These are phyloP conservation scores for Malus hybrid DNA, from an alignment of 331 rosid genomes.

Conservation along the genomic window DNA sequence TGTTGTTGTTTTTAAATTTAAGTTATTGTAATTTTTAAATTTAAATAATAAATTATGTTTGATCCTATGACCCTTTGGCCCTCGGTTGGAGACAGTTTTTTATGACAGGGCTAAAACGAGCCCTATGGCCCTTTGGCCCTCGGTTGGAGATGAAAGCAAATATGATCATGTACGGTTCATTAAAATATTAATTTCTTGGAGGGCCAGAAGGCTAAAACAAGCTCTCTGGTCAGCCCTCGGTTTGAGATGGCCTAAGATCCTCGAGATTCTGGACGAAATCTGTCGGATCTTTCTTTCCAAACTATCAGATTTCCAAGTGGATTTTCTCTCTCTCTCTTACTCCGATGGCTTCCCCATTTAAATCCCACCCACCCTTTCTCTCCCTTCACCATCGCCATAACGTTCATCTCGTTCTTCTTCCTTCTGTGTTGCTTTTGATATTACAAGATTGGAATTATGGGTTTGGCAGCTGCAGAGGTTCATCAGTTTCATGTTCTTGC, in stretches of 20 bases:
- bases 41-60: too few species aligned
- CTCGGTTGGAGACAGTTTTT: too few species aligned
- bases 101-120: too few species aligned
- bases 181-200: too few species aligned
- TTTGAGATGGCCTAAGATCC: slow-evolving; percentile 21
- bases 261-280: slow-evolving; percentile 63
- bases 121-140: too few species aligned
- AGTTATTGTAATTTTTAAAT: too few species aligned
- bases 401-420: not conserved
- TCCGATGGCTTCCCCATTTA: slow-evolving; percentile 35
- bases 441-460: slow-evolving; percentile 24
- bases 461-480: slow-evolving; percentile 27
- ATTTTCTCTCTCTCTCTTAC: slow-evolving; percentile 38
- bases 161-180: too few species aligned
- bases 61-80: too few species aligned
- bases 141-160: too few species aligned
- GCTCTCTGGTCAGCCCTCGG: too few species aligned
- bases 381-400: not conserved
- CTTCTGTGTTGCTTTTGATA: not conserved
- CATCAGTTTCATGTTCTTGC: slow-evolving; percentile 82
- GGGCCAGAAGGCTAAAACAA: too few species aligned
- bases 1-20: too few species aligned
- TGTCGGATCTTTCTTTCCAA: slow-evolving; percentile 63
- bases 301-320: slow-evolving; percentile 50
- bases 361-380: slow-evolving; percentile 28